A percentile compares a stretch with the other conserved stretches of the same genome.
phyloP scores from a whole-genome alignment of 768 basidiomycete genomes.

The Hortiboletus campestris region DNA sequence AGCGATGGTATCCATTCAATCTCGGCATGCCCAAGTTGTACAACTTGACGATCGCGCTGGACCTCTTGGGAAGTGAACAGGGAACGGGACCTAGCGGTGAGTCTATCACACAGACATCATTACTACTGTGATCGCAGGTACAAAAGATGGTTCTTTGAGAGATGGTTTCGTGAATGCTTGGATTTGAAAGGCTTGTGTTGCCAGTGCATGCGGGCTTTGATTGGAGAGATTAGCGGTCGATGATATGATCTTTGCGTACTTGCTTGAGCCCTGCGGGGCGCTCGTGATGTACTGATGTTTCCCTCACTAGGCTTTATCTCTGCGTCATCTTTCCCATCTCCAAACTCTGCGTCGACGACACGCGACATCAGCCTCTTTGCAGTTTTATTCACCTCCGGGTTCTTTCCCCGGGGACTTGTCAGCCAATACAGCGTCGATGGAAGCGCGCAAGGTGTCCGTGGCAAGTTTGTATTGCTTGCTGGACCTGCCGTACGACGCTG shows the following conservation, averaged over 20 bases:
- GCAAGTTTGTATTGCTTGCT: slow-evolving; percentile 58
- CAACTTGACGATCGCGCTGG: slow-evolving; percentile 45
- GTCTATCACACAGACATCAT: slow-evolving; percentile 39
- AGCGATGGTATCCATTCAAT: slow-evolving; percentile 55
- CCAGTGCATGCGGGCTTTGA: slow-evolving; percentile 38
- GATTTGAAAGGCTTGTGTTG: slow-evolving; percentile 93
- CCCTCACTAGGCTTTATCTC: too few species aligned
- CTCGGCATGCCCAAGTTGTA: slow-evolving; percentile 56
- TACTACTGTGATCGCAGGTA: too few species aligned
- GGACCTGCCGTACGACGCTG: slow-evolving; percentile 42
- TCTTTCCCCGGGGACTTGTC: slow-evolving; percentile 39
- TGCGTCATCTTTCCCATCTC: not conserved
- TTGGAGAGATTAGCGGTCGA: not conserved
- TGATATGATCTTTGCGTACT: slow-evolving; percentile 35
- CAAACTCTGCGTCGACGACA: slow-evolving; percentile 11
- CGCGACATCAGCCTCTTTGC: slow-evolving; percentile 15
- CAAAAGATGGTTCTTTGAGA: too few species aligned
- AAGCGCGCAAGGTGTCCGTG: slow-evolving; percentile 42
- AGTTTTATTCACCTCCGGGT: slow-evolving; percentile 33
- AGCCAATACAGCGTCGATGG: slow-evolving; percentile 44
- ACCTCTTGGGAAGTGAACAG: slow-evolving; percentile 17
- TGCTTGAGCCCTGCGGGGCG: slow-evolving; percentile 84
- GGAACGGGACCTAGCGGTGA: slow-evolving; percentile 10
- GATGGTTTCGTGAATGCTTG: slow-evolving; percentile 83
- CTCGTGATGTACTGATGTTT: slow-evolving; percentile 58